Percentiles rank a stretch among this genome's conserved stretches.
Evolutionary conservation across 2,329 filamentous ascomycete genomes (phyloP).

Genomic region (Fusarium cicatricum): DNA sequence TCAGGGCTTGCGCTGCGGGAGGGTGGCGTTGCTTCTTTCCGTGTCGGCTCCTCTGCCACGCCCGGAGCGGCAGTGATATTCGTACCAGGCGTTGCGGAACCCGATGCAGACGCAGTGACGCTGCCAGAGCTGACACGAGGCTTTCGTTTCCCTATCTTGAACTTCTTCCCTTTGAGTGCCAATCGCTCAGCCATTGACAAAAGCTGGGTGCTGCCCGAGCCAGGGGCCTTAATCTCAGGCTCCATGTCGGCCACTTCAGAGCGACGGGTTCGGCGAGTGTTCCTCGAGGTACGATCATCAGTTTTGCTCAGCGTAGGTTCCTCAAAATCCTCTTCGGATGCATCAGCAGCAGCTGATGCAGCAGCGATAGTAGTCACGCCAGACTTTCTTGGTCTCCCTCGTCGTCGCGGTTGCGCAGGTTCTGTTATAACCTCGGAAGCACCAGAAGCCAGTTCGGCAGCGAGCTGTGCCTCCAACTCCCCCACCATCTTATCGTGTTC

Average conservation of each 20-base stretch:
- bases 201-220: constrained; percentile 44
- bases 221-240: constrained; percentile 1
- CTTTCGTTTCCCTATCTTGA: constrained; percentile 58
- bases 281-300: constrained; percentile 18
- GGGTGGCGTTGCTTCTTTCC: not conserved
- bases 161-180: constrained; percentile 60
- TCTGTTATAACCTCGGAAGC: constrained; percentile 1
- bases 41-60: not conserved
- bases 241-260: constrained; percentile 23
- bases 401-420: constrained; percentile 21
- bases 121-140: constrained; percentile 7
- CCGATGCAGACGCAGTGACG: constrained; percentile 9
- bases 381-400: constrained; percentile 42
- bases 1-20: not conserved
- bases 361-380: constrained; percentile 40
- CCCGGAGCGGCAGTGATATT: not conserved
- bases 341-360: constrained; percentile 9
- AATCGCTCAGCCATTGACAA: constrained; percentile 68
- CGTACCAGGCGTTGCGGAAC: not conserved
- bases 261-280: constrained; percentile 37
- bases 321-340: not conserved
- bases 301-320: constrained; percentile 1
- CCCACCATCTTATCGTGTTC: constrained; percentile 30
- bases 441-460: constrained; percentile 21
- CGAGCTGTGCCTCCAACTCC: constrained; percentile 30